Conservation (phyloP, 768 basidiomycete species). For the Termitomyces sp. region DNA sequence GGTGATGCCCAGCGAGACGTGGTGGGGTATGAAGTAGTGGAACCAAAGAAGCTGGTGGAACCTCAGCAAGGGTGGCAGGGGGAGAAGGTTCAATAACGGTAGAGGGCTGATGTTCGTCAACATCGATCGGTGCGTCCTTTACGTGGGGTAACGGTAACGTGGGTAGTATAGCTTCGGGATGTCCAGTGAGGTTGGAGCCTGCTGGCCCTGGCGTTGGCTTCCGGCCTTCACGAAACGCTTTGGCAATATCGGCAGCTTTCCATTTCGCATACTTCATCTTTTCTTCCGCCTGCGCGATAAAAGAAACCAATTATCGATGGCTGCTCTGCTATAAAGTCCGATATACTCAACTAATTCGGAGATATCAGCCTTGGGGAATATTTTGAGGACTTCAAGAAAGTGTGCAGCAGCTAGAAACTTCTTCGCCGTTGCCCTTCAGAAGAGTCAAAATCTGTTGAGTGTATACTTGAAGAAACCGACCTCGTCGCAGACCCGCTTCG, state of each 20-base stretch:
- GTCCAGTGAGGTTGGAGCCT: slow-evolving; percentile 31
- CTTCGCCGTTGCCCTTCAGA: slow-evolving; percentile 75
- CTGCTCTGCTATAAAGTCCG: not conserved
- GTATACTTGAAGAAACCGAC: slow-evolving; percentile 33
- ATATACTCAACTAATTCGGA: slow-evolving; percentile 50
- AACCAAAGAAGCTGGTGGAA: not conserved
- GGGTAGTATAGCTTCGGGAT: slow-evolving; percentile 12
- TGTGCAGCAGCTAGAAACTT: slow-evolving; percentile 95
- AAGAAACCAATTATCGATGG: not conserved
- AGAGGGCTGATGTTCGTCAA: slow-evolving; percentile 17
- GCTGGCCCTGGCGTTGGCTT: slow-evolving; percentile 79
- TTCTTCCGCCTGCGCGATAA: slow-evolving; percentile 58
- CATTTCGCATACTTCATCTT: slow-evolving; percentile 95
- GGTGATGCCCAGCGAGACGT: slow-evolving; percentile 2
- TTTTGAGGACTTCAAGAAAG: slow-evolving; percentile 85
- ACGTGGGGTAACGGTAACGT: slow-evolving; percentile 3
- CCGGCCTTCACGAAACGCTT: slow-evolving; percentile 91
- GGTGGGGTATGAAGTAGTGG: slow-evolving; percentile 14
- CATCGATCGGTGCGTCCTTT: slow-evolving; percentile 9
- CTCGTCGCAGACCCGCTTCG: slow-evolving; percentile 71
- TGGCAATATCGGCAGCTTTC: slow-evolving; percentile 95
- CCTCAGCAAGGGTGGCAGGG: slow-evolving; percentile 17
- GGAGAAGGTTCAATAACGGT: slow-evolving; percentile 24
- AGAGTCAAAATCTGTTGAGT: slow-evolving; percentile 4
- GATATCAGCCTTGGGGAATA: slow-evolving; percentile 60